Evolutionary conservation across 2,329 filamentous ascomycete genomes (phyloP).

Genomic region (Colletotrichum scovillei): DNA sequence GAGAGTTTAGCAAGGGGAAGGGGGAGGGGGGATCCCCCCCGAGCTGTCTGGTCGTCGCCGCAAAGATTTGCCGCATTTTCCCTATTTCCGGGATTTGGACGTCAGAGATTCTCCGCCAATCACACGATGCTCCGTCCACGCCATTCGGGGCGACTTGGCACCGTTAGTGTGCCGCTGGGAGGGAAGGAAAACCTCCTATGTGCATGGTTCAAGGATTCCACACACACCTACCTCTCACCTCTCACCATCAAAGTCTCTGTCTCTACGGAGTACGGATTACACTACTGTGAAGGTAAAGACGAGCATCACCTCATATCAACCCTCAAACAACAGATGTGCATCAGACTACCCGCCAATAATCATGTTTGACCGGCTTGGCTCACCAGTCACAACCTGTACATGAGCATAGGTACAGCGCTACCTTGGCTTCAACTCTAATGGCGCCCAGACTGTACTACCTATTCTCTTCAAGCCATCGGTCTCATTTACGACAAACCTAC

Average conservation of each 20-base stretch:
- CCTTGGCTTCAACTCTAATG: background rate
- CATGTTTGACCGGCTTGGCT: slow-evolving; percentile 24
- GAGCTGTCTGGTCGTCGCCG: slow-evolving; percentile 16
- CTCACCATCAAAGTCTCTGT: background rate
- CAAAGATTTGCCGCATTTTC: slow-evolving; percentile 35
- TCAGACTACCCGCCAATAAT: background rate
- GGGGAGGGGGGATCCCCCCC: background rate
- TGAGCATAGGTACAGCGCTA: background rate
- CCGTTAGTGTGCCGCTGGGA: slow-evolving; percentile 25
- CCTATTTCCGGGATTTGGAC: slow-evolving; percentile 35
- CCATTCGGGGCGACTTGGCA: slow-evolving; percentile 26
- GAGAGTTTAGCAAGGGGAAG: slow-evolving; percentile 1
- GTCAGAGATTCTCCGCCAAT: slow-evolving; percentile 36
- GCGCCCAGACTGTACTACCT: background rate
- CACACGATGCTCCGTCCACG: background rate
- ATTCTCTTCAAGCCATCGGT: background rate
- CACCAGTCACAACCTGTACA: background rate
- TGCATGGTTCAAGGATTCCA: slow-evolving; percentile 9
- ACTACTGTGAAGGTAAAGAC: background rate
- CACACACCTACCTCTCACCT: background rate
- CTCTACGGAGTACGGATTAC: too few relatives aligned
- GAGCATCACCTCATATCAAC: background rate
- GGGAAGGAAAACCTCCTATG: slow-evolving; percentile 19
- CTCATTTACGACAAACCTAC: slow-evolving; percentile 3
- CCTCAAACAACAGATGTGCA: background rate